Evolutionary conservation across 129 eudicot genomes (phyloP).

Genomic region (Arctium minus): DNA sequence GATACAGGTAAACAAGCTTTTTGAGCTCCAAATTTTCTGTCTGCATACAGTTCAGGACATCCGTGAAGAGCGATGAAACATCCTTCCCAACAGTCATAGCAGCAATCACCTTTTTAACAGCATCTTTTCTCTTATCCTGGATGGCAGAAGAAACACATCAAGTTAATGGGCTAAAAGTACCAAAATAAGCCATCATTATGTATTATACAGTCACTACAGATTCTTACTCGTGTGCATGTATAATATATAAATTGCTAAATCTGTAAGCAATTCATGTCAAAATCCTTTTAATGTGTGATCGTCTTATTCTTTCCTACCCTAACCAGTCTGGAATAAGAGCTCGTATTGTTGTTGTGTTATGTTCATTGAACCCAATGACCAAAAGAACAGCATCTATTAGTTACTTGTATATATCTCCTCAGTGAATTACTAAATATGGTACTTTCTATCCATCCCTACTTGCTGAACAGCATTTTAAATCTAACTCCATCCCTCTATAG

Average conservation of each 20-base stretch:
- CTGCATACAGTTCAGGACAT: slow-evolving; percentile 99
- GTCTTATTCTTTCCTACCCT: not conserved
- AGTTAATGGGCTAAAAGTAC: not conserved
- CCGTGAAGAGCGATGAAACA: slow-evolving; percentile 94
- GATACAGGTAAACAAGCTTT: slow-evolving; percentile 94
- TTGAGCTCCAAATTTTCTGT: slow-evolving; percentile 97
- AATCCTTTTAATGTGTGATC: not conserved
- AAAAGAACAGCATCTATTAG: not conserved
- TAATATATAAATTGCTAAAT: not conserved
- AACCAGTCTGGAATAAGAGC: not conserved
- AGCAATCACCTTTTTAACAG: slow-evolving; percentile 98
- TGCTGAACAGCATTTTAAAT: not conserved
- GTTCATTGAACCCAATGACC: not conserved
- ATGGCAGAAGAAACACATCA: not conserved
- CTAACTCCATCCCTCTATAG: not conserved
- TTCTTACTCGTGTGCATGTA: not conserved
- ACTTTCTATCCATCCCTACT: slow-evolving; percentile 1
- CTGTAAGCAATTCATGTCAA: not conserved
- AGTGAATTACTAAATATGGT: not conserved
- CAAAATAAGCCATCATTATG: not conserved
- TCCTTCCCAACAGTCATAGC: slow-evolving; percentile 99
- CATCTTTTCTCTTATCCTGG: slow-evolving; percentile 99
- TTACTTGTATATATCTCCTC: not conserved
- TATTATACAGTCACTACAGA: not conserved
- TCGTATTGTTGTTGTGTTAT: not conserved